phyloP scores from a whole-genome alignment of 2,329 filamentous ascomycete genomes.

The Xylaria arbuscula region DNA sequence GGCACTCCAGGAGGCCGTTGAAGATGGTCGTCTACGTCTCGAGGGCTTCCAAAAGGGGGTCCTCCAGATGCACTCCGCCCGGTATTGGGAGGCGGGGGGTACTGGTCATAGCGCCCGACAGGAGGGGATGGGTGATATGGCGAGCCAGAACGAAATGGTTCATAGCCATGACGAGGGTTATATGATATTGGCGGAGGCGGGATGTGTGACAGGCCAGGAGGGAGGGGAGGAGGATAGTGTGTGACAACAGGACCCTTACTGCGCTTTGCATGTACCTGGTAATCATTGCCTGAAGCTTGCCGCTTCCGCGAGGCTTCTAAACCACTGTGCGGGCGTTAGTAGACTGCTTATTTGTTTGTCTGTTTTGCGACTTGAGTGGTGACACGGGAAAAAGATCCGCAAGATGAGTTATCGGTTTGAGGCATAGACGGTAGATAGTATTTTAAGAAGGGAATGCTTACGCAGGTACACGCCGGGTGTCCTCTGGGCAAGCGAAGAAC shows the following conservation, averaged over 20 bases:
- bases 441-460: conserved; percentile 41
- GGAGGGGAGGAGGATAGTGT: conserved; percentile 47
- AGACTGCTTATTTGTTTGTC: background rate
- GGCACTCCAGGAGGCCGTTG: conserved; percentile 19
- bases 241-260: conserved; percentile 50
- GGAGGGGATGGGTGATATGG: conserved; percentile 26
- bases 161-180: conserved; percentile 37
- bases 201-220: conserved; percentile 30
- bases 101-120: conserved; percentile 29
- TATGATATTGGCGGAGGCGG: conserved; percentile 39
- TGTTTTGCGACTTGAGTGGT: background rate
- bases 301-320: conserved; percentile 49
- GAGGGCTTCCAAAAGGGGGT: conserved; percentile 16
- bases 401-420: background rate
- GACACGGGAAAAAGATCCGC: background rate
- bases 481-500: conserved; percentile 51
- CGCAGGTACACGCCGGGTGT: conserved; percentile 50
- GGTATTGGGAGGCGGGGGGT: conserved; percentile 20
- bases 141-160: conserved; percentile 31
- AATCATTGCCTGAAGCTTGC: conserved; percentile 43
- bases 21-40: conserved; percentile 31
- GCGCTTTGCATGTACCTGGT: conserved; percentile 41
- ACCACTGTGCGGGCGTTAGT: conserved; percentile 44
- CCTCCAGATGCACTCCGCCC: conserved; percentile 22
- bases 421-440: conserved; percentile 3